Conservation (phyloP, 2,329 filamentous ascomycete species). For the Cyphellophora europaea region DNA sequence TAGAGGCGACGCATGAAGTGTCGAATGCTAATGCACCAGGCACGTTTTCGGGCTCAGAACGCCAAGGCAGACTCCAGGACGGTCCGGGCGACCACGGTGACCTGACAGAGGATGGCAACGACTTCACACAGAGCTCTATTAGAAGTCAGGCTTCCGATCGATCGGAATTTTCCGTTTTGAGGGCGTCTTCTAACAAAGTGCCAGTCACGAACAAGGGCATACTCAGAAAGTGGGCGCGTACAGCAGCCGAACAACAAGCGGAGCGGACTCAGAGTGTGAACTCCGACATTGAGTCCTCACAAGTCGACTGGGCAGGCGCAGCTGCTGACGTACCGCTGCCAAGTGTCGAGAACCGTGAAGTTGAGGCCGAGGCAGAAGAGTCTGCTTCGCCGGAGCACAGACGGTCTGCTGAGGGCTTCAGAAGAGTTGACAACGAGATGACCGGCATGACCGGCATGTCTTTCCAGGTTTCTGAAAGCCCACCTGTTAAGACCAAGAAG, state of each 20-base stretch:
- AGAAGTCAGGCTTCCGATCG: neutral
- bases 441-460: slow-evolving; percentile 20
- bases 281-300: slow-evolving; percentile 8
- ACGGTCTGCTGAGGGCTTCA: no score
- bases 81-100: neutral
- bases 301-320: slow-evolving; percentile 17
- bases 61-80: no score
- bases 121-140: neutral
- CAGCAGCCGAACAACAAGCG: slow-evolving; percentile 7
- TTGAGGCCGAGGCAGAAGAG: no score
- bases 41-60: neutral
- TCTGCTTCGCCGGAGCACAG: no score
- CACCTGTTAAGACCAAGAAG: slow-evolving; percentile 19
- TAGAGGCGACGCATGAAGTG: neutral
- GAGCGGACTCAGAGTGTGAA: slow-evolving; percentile 2
- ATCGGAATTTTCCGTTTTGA: neutral
- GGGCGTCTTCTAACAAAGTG: neutral
- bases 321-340: slow-evolving; percentile 16
- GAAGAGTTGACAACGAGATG: slow-evolving; percentile 23
- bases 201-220: neutral
- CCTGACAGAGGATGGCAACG: neutral
- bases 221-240: slow-evolving; percentile 8
- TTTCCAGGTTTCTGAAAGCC: slow-evolving; percentile 24
- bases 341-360: slow-evolving; percentile 12
- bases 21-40: neutral